phyloP scores from a whole-genome alignment of 768 basidiomycete species.

The Hygrocybe coccinea region DNA sequence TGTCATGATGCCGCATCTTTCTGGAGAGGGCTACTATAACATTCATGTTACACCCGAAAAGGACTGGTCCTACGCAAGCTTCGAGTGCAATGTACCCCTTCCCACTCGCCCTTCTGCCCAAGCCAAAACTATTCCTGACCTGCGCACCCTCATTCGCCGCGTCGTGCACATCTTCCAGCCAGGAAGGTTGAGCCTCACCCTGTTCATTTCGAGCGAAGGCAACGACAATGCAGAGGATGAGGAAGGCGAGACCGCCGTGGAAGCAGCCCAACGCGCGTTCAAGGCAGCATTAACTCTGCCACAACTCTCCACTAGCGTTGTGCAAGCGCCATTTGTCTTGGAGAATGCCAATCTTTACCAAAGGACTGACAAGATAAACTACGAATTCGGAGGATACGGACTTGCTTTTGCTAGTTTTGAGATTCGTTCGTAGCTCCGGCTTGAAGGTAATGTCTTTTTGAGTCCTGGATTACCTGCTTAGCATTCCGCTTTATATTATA shows the following conservation, averaged over 20 bases:
- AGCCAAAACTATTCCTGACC: constrained; percentile 54
- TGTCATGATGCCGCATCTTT: background rate
- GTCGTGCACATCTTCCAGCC: constrained; percentile 94
- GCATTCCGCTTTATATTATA: too few relatives aligned
- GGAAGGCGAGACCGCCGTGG: constrained; percentile 51
- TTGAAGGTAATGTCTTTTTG: background rate
- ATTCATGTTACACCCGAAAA: constrained; percentile 98
- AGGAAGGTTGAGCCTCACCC: constrained; percentile 73
- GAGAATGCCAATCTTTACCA: constrained; percentile 45
- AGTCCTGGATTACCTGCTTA: too few relatives aligned
- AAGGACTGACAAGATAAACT: constrained; percentile 95
- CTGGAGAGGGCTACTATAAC: constrained; percentile 90
- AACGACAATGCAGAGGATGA: constrained; percentile 36
- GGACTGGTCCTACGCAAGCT: constrained; percentile 97
- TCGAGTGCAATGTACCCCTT: constrained; percentile 95
- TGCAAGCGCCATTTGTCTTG: background rate
- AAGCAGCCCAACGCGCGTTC: constrained; percentile 72
- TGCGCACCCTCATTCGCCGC: constrained; percentile 76
- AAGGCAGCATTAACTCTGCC: constrained; percentile 52
- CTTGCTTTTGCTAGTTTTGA: constrained; percentile 88
- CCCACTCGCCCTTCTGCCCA: constrained; percentile 31
- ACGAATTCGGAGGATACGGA: constrained; percentile 92
- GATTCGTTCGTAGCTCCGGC: constrained; percentile 33
- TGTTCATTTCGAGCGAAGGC: constrained; percentile 78
- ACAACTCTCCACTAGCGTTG: constrained; percentile 3